These are phyloP conservation scores for Lepidium sativum DNA, from an alignment of 345 rosid genomes.

Conservation along the genomic window DNA sequence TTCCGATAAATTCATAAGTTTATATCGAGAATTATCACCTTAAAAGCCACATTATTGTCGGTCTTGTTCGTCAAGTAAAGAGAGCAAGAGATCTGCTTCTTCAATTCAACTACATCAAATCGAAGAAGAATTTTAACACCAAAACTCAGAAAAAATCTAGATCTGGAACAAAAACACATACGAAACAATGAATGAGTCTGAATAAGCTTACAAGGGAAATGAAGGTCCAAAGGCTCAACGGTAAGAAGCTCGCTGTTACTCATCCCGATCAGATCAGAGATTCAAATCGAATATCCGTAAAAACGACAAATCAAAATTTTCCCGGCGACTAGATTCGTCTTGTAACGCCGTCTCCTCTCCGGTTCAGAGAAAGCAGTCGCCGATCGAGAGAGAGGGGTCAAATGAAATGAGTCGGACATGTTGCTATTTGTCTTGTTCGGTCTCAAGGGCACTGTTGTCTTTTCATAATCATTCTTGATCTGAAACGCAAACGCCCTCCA, in stretches of 20 bases:
- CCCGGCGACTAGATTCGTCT: slow-evolving; percentile 4
- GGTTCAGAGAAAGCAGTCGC: slow-evolving; percentile 21
- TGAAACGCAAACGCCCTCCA: not conserved
- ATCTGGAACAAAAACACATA: slow-evolving; percentile 5
- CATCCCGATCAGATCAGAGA: slow-evolving; percentile 36
- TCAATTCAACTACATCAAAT: slow-evolving; percentile 60
- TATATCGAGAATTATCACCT: slow-evolving; percentile 34
- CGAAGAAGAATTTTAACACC: not conserved
- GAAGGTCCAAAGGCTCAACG: slow-evolving; percentile 72
- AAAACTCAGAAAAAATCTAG: not conserved
- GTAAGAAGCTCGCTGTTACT: slow-evolving; percentile 56
- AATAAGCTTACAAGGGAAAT: slow-evolving; percentile 68
- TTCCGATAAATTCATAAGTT: not conserved
- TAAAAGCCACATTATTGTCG: slow-evolving; percentile 62
- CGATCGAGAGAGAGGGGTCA: slow-evolving; percentile 14
- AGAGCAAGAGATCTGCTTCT: slow-evolving; percentile 79
- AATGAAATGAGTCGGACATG: not conserved
- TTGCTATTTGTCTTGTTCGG: slow-evolving; percentile 11
- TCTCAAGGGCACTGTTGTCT: not conserved
- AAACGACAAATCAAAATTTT: not conserved
- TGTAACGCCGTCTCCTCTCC: slow-evolving; percentile 22
- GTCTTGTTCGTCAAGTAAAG: slow-evolving; percentile 76
- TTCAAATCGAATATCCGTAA: not conserved
- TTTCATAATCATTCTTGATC: not conserved
- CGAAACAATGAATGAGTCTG: slow-evolving; percentile 18